Evolutionary conservation across 164 flowering plant species (phyloP).

Genomic region (Vitis riparia): DNA sequence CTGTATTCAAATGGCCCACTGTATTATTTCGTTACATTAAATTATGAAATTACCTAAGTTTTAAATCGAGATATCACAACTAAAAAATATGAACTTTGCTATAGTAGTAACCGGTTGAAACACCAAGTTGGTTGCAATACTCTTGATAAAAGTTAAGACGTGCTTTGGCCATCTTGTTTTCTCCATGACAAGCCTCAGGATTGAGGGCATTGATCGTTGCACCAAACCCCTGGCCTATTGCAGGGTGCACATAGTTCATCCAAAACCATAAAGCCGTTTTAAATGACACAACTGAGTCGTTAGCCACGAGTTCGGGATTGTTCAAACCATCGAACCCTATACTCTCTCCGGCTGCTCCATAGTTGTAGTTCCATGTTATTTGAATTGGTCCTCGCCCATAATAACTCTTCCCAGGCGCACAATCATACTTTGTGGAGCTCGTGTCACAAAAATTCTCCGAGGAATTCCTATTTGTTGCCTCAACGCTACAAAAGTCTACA

Average conservation of each 20-base stretch:
- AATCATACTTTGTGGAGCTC: too few relatives aligned
- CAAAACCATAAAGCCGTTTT: conserved; percentile 16
- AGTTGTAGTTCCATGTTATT: conserved; percentile 27
- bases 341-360: conserved; percentile 20
- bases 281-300: conserved; percentile 1
- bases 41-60: too few relatives aligned
- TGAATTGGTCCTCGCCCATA: conserved; percentile 21
- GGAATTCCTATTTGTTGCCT: too few relatives aligned
- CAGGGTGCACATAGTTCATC: conserved; percentile 14
- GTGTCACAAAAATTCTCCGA: too few relatives aligned
- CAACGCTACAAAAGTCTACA: too few relatives aligned
- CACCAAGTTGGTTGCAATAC: conserved; percentile 8
- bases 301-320: conserved; percentile 10
- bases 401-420: too few relatives aligned
- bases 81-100: too few relatives aligned
- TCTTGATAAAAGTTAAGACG: neutral
- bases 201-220: conserved; percentile 9
- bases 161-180: neutral
- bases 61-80: too few relatives aligned
- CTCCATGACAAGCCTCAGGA: conserved; percentile 1
- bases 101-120: neutral
- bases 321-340: conserved; percentile 17
- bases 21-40: too few relatives aligned
- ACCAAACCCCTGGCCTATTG: conserved; percentile 9
- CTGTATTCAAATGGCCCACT: too few relatives aligned